Base-by-base conservation (phyloP, 2,329 filamentous ascomycete species). In the Arthrobotrys sinensis region DNA sequence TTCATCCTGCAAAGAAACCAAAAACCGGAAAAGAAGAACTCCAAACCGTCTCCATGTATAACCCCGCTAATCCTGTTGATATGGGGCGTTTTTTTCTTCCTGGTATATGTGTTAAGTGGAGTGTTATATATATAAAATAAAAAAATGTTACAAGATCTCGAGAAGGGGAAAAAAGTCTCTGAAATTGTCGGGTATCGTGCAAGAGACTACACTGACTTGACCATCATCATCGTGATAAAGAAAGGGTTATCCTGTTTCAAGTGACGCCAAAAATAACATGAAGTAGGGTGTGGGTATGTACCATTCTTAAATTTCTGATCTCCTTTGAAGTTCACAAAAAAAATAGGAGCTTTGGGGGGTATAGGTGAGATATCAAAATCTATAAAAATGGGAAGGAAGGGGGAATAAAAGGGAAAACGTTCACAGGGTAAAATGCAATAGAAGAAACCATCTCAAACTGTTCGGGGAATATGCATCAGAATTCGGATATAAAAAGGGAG, bases 351-450 rank as follows among this genome's bases (percentile, higher is more conserved):
- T 12, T 10, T 14, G 55, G 60, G 60, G 57, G 67, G 67, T 71
- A 71, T 71, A 60, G 40, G 67, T 46, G 50, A 70, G 34, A 55
- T 38, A 8, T 38, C 36, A 38, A 38, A 8, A 12, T 57, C 52
- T 57, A 62, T 43, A 53, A 52, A 71, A 46, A 24, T 21, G 14
- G 28, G 36, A 16, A 45, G 21, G n/a, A 55, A 10, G 16, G 36
- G 34, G 32, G 5, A 8, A 57, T 12, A 46, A 12, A 34, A 28
- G 57, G 48, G 48, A 45, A 53, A 7, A 48, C 40, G 60, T 21
- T 14, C 52, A 32, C 24, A n/a, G 34, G 46, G 40, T n/a, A 69
- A 36, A 69, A 70, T 62, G 34, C 66, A 19, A 21, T 38, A 64
- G 24, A 38, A 50, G 24, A 67, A 48, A 45, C 19, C 50, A 40